phyloP scores from a whole-genome alignment of 2,329 filamentous ascomycete genomes.

The Aspergillus niger region DNA sequence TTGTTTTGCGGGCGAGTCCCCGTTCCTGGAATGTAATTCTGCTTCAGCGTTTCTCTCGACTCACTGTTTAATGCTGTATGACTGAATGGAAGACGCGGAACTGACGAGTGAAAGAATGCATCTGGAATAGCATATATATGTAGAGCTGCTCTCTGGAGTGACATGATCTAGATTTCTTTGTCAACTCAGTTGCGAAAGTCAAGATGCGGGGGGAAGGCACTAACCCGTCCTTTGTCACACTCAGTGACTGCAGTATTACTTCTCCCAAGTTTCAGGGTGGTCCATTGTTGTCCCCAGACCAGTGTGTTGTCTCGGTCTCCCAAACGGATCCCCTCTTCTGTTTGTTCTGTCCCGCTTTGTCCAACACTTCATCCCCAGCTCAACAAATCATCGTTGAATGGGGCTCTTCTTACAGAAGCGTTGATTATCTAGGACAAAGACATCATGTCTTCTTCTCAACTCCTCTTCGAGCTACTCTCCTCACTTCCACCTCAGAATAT shows the following conservation, averaged over 20 bases:
- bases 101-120: not conserved
- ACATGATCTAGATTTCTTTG: too few relatives aligned
- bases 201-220: not conserved
- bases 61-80: conserved; percentile 16
- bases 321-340: not conserved
- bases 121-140: not conserved
- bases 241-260: not conserved
- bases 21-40: conserved; percentile 21
- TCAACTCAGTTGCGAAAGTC: too few relatives aligned
- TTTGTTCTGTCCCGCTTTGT: not conserved
- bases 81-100: conserved; percentile 7
- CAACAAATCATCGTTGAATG: not conserved
- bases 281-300: too few relatives aligned
- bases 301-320: too few relatives aligned
- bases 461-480: not conserved
- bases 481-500: not conserved
- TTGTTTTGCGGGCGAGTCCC: conserved; percentile 7
- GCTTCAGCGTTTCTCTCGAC: conserved; percentile 9
- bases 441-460: not conserved
- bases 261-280: too few relatives aligned
- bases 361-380: not conserved
- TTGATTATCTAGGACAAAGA: not conserved
- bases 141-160: not conserved
- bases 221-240: not conserved
- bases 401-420: not conserved